These are phyloP conservation scores for Helotiales sp. DNA, from an alignment of 2,329 filamentous ascomycete species.

Conservation along the genomic window DNA sequence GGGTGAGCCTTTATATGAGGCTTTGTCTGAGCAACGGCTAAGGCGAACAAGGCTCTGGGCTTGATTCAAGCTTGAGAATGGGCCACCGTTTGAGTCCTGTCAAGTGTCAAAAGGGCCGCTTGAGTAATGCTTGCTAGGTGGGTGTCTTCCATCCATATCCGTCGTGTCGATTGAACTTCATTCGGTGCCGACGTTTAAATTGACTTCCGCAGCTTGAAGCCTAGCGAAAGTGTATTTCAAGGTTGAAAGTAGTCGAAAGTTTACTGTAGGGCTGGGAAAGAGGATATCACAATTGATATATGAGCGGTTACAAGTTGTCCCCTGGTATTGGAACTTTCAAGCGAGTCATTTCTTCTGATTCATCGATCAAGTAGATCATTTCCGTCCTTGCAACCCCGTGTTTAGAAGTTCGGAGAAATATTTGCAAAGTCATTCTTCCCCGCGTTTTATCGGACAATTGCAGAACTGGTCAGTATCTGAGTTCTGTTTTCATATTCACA, in stretches of 20 bases:
- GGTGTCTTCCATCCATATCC: neutral
- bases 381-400: neutral
- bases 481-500: neutral
- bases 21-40: neutral
- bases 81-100: slow-evolving; percentile 10
- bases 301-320: neutral
- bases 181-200: neutral
- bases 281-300: neutral
- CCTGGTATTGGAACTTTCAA: neutral
- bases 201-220: neutral
- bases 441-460: neutral
- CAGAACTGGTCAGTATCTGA: neutral
- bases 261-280: neutral
- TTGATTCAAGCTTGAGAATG: slow-evolving; percentile 2
- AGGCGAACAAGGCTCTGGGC: neutral
- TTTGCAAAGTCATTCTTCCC: neutral
- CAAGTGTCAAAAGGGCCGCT: neutral
- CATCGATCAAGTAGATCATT: neutral
- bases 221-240: neutral
- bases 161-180: neutral
- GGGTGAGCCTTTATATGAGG: neutral
- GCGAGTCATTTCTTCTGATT: neutral
- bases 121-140: neutral
- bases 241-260: neutral
- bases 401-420: neutral